phyloP scores from a whole-genome alignment of 768 basidiomycete species.

The Cystofilobasidium bisporidii region DNA sequence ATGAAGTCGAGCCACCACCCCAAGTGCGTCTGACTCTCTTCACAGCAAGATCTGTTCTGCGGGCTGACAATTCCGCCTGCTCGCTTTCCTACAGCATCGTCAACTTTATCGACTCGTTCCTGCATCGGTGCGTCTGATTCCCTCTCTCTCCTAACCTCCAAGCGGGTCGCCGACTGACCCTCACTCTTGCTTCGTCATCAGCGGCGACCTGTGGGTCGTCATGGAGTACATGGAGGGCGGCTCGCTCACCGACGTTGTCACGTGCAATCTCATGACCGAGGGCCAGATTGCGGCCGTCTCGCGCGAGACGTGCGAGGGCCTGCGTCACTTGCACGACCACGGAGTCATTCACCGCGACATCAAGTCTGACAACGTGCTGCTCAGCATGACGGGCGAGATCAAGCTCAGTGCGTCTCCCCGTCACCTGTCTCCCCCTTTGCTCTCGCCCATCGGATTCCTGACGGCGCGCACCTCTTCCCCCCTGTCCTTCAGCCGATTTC shows the following conservation, averaged over 20 bases:
- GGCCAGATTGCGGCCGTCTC: constrained; percentile 97
- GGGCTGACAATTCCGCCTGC: neutral
- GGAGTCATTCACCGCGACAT: constrained; percentile 98
- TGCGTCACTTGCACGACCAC: constrained; percentile 88
- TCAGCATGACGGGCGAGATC: constrained; percentile 89
- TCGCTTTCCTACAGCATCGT: constrained; percentile 50
- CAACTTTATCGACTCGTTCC: constrained; percentile 97
- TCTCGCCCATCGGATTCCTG: too few species aligned
- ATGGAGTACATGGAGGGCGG: constrained; percentile 99
- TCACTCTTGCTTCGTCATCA: too few species aligned
- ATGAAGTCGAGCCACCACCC: constrained; percentile 94
- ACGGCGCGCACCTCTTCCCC: neutral
- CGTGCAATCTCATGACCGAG: constrained; percentile 92
- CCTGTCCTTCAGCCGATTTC: constrained; percentile 38
- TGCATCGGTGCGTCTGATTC: constrained; percentile 45
- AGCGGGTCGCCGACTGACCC: too few species aligned
- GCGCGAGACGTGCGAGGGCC: constrained; percentile 80
- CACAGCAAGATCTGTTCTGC: neutral
- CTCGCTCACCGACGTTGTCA: constrained; percentile 87
- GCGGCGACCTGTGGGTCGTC: constrained; percentile 97
- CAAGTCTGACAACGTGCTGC: constrained; percentile 93
- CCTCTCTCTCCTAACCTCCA: neutral
- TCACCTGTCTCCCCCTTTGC: neutral
- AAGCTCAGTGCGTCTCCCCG: constrained; percentile 71
- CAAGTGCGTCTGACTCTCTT: constrained; percentile 43